Conservation (phyloP, 345 rosid species). For the Raphanus raphanistrum region DNA sequence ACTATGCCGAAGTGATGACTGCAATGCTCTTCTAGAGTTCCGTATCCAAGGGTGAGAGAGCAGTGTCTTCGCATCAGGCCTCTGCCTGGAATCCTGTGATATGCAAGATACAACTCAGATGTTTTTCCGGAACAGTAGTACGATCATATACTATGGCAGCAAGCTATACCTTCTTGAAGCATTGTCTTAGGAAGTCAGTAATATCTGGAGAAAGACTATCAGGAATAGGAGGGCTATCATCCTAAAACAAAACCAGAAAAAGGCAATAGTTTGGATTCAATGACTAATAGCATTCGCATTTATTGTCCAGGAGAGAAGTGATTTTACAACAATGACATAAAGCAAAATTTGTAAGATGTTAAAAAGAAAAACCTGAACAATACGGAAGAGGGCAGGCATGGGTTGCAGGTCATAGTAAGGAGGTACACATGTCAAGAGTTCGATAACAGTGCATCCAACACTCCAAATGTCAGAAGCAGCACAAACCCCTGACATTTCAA, state of each 20-base stretch:
- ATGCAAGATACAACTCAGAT: constrained; percentile 31
- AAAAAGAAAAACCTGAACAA: constrained; percentile 76
- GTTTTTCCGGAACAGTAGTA: not conserved
- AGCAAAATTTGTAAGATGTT: constrained; percentile 19
- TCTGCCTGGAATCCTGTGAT: constrained; percentile 87
- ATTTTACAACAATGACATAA: not conserved
- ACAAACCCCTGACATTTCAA: constrained; percentile 99
- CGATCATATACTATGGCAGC: constrained; percentile 8
- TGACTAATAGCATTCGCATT: not conserved
- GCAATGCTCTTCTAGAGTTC: constrained; percentile 80
- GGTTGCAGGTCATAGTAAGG: constrained; percentile 99
- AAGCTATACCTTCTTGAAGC: constrained; percentile 86
- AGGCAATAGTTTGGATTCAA: not conserved
- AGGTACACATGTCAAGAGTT: constrained; percentile 94
- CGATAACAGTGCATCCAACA: constrained; percentile 98
- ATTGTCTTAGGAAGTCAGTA: constrained; percentile 85
- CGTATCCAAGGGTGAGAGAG: constrained; percentile 99
- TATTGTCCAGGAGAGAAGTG: not conserved
- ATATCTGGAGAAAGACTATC: constrained; percentile 93
- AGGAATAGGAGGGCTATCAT: constrained; percentile 94
- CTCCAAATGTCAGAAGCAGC: constrained; percentile 99
- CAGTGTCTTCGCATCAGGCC: constrained; percentile 97
- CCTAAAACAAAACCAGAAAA: constrained; percentile 49
- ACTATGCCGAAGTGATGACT: constrained; percentile 79
- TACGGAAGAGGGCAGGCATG: constrained; percentile 98